These are phyloP conservation scores for Penicillium occitanis DNA, from an alignment of 2,329 filamentous ascomycete genomes.

Conservation along the genomic window DNA sequence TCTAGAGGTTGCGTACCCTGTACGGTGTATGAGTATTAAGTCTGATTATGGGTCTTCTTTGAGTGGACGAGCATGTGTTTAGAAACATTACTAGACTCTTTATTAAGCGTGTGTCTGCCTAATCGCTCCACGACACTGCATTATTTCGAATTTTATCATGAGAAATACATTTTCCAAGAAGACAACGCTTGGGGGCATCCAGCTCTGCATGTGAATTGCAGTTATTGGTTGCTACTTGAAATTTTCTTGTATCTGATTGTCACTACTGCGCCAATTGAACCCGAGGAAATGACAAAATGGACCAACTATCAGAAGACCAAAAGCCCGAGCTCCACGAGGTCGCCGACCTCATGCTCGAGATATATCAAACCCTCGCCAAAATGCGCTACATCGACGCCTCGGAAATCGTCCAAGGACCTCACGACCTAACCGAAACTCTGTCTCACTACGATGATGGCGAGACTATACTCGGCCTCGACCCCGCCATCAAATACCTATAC, in stretches of 20 bases:
- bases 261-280: neutral
- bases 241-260: neutral
- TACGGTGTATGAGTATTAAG: no score
- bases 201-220: neutral
- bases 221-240: neutral
- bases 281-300: neutral
- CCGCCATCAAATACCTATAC: neutral
- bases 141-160: neutral
- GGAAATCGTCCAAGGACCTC: slow-evolving; percentile 11
- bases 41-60: no score
- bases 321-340: slow-evolving; percentile 27
- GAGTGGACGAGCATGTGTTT: no score
- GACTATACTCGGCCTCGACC: neutral
- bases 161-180: neutral
- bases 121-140: neutral
- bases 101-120: neutral
- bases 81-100: no score
- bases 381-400: slow-evolving; percentile 30
- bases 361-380: slow-evolving; percentile 30
- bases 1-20: no score
- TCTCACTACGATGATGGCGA: neutral
- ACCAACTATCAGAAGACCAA: neutral
- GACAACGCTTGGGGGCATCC: neutral
- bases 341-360: slow-evolving; percentile 30
- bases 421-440: neutral